phyloP scores from a whole-genome alignment of 257 asterid species.

The Ballota nigra region DNA sequence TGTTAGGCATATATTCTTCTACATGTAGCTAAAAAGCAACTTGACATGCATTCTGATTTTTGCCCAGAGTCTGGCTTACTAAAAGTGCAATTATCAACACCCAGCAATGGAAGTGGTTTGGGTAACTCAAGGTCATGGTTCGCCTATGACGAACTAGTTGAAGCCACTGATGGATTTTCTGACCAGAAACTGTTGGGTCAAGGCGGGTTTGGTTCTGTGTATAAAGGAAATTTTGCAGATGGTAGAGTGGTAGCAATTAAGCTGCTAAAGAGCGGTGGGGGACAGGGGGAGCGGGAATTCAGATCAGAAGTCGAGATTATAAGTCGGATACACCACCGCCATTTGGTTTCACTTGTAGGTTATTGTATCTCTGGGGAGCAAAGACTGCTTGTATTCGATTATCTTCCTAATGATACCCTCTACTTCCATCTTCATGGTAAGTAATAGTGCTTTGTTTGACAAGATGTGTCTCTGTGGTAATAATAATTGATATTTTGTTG shows the following conservation, averaged over 20 bases:
- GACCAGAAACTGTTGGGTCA: slow-evolving; percentile 71
- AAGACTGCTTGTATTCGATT: slow-evolving; percentile 88
- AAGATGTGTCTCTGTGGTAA: slow-evolving; percentile 1
- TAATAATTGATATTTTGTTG: slow-evolving; percentile 10
- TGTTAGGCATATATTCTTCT: neutral
- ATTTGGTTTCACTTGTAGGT: slow-evolving; percentile 94
- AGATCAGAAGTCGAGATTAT: slow-evolving; percentile 95
- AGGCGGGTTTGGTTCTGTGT: slow-evolving; percentile 94
- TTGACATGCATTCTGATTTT: slow-evolving; percentile 22
- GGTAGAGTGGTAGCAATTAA: slow-evolving; percentile 91
- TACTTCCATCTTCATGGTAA: slow-evolving; percentile 98
- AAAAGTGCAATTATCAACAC: slow-evolving; percentile 45
- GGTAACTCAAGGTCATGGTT: slow-evolving; percentile 73
- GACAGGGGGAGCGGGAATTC: slow-evolving; percentile 94
- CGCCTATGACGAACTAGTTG: slow-evolving; percentile 63
- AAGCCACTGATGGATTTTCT: slow-evolving; percentile 77
- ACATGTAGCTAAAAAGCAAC: neutral
- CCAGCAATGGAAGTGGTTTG: slow-evolving; percentile 44
- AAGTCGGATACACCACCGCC: slow-evolving; percentile 93
- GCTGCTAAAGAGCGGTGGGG: slow-evolving; percentile 71
- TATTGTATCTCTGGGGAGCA: slow-evolving; percentile 79
- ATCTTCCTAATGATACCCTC: slow-evolving; percentile 78
- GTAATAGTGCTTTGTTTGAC: slow-evolving; percentile 8
- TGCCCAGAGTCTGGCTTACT: slow-evolving; percentile 59
- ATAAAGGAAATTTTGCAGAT: slow-evolving; percentile 72